Evolutionary conservation across 768 basidiomycete genomes (phyloP), one percentile per base, ranked within the genome.

Genomic region (Amanita phalloides): DNA sequence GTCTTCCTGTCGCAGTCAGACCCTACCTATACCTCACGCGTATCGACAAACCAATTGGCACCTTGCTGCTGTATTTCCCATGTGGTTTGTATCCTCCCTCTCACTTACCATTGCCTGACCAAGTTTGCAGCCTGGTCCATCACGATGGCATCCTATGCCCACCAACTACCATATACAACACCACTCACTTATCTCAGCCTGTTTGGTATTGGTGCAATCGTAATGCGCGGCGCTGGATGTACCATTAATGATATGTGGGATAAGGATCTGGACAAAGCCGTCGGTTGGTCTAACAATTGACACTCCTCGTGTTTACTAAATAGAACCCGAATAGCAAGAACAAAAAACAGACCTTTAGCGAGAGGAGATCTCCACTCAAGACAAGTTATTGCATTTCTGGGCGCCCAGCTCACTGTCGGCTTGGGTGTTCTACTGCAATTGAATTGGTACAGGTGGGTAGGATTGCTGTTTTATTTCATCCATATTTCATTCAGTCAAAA

Each of bases 231-330:
- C 4, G 96, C 96, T 20, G 96, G 96, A 3, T 99, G 96, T 67
- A 97, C 91, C 2, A 95, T 99, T 59, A 99, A 99, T 64, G 96
- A 99, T 63, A 83, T 99, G 82, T 98, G 96, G 95, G 96, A 99
- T 67, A 77, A 75, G 56, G 82, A 90, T 55, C 78, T 96, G 42
- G 96, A 99, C 73, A 83, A 81, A 62, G 82, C 84, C 36, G 96
- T 98, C 45, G 92, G 94, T 93, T 61, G 57, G 75, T 60, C 6
- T 20, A n/a, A 35, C 45, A 10, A 38, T 30, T 33, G 48, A 33
- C 41, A 28, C 49, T 14, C 8, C 13, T 11, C 23, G 21, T 35
- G 7, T 6, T 9, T 14, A 23, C 14, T 23, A 14, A 20, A 46
- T 30, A n/a, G 1, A 9, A 14, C 26, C 21, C 43, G 53, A 30